Evolutionary conservation across 345 rosid species (phyloP), one percentile per base, ranked within the genome.

Genomic region (Pugionium cornutum): DNA sequence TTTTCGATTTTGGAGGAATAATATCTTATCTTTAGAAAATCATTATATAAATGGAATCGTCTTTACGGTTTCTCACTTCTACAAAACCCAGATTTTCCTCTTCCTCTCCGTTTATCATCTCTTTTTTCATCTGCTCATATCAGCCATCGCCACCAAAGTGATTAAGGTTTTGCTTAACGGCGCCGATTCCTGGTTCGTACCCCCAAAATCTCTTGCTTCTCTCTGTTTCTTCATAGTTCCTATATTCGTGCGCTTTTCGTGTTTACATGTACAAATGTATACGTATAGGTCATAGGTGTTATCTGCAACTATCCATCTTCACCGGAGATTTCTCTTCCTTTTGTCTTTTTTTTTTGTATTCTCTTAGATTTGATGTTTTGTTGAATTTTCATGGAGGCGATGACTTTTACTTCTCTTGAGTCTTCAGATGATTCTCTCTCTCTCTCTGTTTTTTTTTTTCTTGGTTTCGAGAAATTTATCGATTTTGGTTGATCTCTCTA

Each of bases 141-240:
- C 11, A 42, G 32, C 39, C 36, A 64, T 64, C 40, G 27, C 64
- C 46, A 48, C 10, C 44, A 11, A 6, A 31, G 49, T 45, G 37
- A 45, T 18, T 18, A 18, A 18, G 18, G 18, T 18, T 18, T 18
- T 4, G 57, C 64, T 63, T 35, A 46, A 27, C 70, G 40, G 0
- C 59, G 70, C 60, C 49, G 60, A 18, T 52, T 73, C 59, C 72
- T 52, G 76, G 67, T 73, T 30, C 35, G 76, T 72, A 18, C 18
- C 0, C 18, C 18, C 18, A 18, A 18, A 18, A 18, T 18, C 18
- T 0, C 18, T 18, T 18, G 18, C 18, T 18, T 18, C 4, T 49
- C 46, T n/a, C 3, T 28, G 0, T 10, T 4, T 40, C 35, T 58
- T 1, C 37, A 33, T 18, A 18, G 18, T 18, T 18, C 18, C 18